Evolutionary conservation across 2,329 filamentous ascomycete genomes (phyloP), one percentile per base, ranked within the genome.

Genomic region (Pseudocercospora fijiensis): DNA sequence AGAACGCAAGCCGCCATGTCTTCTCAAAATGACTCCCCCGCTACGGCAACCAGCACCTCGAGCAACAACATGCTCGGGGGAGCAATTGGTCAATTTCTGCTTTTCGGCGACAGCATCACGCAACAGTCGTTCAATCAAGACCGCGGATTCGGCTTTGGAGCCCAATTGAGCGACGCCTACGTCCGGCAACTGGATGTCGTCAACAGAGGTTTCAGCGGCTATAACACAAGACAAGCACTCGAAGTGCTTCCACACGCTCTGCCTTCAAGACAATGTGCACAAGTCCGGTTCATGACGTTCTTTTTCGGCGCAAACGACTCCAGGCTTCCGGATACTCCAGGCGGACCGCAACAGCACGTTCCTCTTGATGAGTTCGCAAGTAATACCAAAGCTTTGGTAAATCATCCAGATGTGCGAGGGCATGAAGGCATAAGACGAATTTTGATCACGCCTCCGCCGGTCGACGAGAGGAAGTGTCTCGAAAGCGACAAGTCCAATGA

Each of bases 251-350:
- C 88, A 0, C 79, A 86, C 47, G 85, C 95, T 68, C 86, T 97
- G 69, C 88, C 90, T 2, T 79, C 85, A n/a, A 86, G 87, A 0
- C 81, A 84, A 1, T 77, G 82, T 24, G 84, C 83, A 27, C 84
- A 83, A 72, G 83, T 93, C 62, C 85, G 86, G 63, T 89, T 90
- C 71, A 62, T 75, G 49, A 68, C 70, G 18, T 77, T 94, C 68
- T 89, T 90, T 76, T 88, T 97, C 65, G 95, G 95, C 18, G 91
- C 95, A 70, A 98, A 99, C 75, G 95, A 98, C 77, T 89, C 94
- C 3, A 88, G 88, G 60, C 76, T 96, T 3, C 84, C 86, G 3
- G 79, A 85, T 41, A 81, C 84, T 4, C 81, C 82, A 3, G 87
- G 86, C 57, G 68, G 70, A 11, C 81, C 82, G 9, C 65, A 73